Evolutionary conservation across 2,329 filamentous ascomycete species (phyloP).

Genomic region (Davidsoniella eucalypti): DNA sequence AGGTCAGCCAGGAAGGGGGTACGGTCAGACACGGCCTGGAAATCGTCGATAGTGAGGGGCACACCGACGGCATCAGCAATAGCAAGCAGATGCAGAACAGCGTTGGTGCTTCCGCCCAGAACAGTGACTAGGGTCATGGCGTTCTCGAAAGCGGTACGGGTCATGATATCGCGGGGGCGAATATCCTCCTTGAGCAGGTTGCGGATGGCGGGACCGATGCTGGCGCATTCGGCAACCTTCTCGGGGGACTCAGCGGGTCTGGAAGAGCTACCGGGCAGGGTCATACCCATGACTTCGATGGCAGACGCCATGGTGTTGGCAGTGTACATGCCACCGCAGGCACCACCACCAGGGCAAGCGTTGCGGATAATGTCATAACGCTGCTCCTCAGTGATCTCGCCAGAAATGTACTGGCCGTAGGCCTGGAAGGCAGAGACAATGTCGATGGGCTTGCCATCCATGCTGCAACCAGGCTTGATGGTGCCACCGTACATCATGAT

Average conservation of each 20-base stretch:
- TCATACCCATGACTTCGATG: slow-evolving; percentile 69
- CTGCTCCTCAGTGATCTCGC: slow-evolving; percentile 78
- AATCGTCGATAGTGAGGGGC: slow-evolving; percentile 72
- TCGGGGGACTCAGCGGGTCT: slow-evolving; percentile 57
- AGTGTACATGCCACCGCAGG: slow-evolving; percentile 67
- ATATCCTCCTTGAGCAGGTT: slow-evolving; percentile 63
- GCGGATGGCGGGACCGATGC: slow-evolving; percentile 56
- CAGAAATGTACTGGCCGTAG: slow-evolving; percentile 86
- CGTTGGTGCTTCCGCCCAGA: slow-evolving; percentile 72
- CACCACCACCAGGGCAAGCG: slow-evolving; percentile 50
- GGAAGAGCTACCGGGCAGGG: slow-evolving; percentile 66
- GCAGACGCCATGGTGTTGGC: slow-evolving; percentile 76
- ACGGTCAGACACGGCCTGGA: slow-evolving; percentile 65
- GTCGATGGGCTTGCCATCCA: slow-evolving; percentile 68
- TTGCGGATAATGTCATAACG: slow-evolving; percentile 89
- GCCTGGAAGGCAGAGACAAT: slow-evolving; percentile 92
- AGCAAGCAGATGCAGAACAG: slow-evolving; percentile 69
- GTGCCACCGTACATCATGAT: slow-evolving; percentile 97
- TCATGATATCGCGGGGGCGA: slow-evolving; percentile 61
- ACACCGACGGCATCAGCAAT: slow-evolving; percentile 69
- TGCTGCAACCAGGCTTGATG: slow-evolving; percentile 90
- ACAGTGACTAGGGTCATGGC: slow-evolving; percentile 73
- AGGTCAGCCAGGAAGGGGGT: slow-evolving; percentile 68
- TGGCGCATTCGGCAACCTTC: slow-evolving; percentile 58
- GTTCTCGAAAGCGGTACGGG: slow-evolving; percentile 65